Evolutionary conservation across 805 yeast species (phyloP).

Genomic region (Yarrowia osloensis): DNA sequence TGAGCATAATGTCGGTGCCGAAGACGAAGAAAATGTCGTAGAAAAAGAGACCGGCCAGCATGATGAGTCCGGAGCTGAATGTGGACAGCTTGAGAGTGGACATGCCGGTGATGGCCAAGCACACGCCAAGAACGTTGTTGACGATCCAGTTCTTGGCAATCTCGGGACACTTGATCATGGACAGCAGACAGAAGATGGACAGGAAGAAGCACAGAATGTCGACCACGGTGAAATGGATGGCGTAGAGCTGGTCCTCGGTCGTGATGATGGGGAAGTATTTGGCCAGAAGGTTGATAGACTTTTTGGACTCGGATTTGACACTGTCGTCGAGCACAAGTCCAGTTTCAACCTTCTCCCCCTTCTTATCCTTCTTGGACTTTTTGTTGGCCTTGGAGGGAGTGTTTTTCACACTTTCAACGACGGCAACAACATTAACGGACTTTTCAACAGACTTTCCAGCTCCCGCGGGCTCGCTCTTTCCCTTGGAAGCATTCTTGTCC

Average conservation of each 20-base stretch:
- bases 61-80: conserved; percentile 50
- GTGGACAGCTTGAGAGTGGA: conserved; percentile 46
- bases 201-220: conserved; percentile 32
- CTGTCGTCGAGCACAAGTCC: too few relatives aligned
- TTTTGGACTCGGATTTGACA: neutral
- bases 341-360: neutral
- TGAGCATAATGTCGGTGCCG: conserved; percentile 59
- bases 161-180: conserved; percentile 34
- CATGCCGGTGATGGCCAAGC: conserved; percentile 51
- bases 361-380: neutral
- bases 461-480: neutral
- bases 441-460: neutral
- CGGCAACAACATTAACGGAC: neutral
- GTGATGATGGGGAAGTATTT: conserved; percentile 17
- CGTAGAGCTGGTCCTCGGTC: conserved; percentile 13
- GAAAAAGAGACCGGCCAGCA: conserved; percentile 54
- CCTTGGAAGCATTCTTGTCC: neutral
- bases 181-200: conserved; percentile 33
- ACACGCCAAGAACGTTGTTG: conserved; percentile 48
- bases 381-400: neutral
- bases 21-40: conserved; percentile 72
- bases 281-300: conserved; percentile 1
- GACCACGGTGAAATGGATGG: conserved; percentile 32
- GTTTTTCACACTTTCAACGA: neutral
- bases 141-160: conserved; percentile 50